These are phyloP conservation scores for Sporisorium reilianum DNA, from an alignment of 1,284 basidiomycete genomes.

Conservation along the genomic window DNA sequence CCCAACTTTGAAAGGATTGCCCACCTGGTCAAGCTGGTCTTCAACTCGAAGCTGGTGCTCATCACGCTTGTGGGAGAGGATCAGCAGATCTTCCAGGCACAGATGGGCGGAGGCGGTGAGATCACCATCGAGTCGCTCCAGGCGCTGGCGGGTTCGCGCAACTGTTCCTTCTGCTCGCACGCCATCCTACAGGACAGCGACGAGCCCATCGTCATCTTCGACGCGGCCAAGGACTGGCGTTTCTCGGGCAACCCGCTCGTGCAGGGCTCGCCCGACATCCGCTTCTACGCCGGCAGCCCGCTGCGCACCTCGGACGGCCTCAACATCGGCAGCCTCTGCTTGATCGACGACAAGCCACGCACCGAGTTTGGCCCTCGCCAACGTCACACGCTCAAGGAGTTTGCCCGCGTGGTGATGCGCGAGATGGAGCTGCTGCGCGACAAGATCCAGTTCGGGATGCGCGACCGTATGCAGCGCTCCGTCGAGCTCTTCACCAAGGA, in stretches of 20 bases:
- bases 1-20: slow-evolving; percentile 92
- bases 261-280: slow-evolving; percentile 76
- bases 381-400: slow-evolving; percentile 91
- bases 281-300: slow-evolving; percentile 93
- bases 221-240: slow-evolving; percentile 85
- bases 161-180: slow-evolving; percentile 84
- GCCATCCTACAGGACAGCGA: slow-evolving; percentile 85
- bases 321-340: slow-evolving; percentile 88
- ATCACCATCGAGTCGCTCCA: slow-evolving; percentile 41
- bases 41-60: slow-evolving; percentile 85
- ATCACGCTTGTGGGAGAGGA: slow-evolving; percentile 85
- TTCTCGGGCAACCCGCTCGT: slow-evolving; percentile 86
- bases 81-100: slow-evolving; percentile 86
- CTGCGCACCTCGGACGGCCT: slow-evolving; percentile 87
- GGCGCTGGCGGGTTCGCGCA: slow-evolving; percentile 72
- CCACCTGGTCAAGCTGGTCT: slow-evolving; percentile 88
- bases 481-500: slow-evolving; percentile 96
- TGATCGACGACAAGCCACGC: slow-evolving; percentile 86
- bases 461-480: slow-evolving; percentile 90
- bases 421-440: slow-evolving; percentile 96
- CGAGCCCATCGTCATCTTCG: slow-evolving; percentile 87
- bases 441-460: slow-evolving; percentile 89
- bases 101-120: slow-evolving; percentile 74
- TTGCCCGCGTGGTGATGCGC: slow-evolving; percentile 88
- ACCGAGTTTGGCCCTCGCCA: slow-evolving; percentile 88